Evolutionary conservation across 148 eudicot species (phyloP), one percentile per base, ranked within the genome.

Genomic region (Rhododendron kiyosumense): DNA sequence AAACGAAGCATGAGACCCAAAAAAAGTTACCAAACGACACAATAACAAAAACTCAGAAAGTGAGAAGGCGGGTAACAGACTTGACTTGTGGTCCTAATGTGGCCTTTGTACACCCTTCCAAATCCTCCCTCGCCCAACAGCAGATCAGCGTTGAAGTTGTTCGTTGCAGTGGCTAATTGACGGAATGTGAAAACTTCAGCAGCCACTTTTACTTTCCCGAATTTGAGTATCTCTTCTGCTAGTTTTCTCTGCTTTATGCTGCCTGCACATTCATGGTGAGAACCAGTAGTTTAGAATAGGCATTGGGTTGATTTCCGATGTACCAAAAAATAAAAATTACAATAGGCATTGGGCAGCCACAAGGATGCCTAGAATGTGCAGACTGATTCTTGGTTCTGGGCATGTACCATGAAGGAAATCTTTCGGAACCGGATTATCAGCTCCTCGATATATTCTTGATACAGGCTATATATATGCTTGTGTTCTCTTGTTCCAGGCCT

Each of bases 121-220:
- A 96, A 96, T 79, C 98, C 97, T 81, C 99, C 99, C 88, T 95
- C 96, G 1, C 98, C 98, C 13, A 95, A 91, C 4, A 95, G 92
- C 84, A 91, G 87, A 22, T 92, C 93, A 32, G 92, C 91, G 81
- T 93, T 90, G 87, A 96, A 96, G 89, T 94, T 91, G 41, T 95
- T 90, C 22, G 99, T 96, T 22, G 98, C 95, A 12, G 78, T 57
- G 45, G 99, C 99, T 86, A 96, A 88, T 86, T 95, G 95, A 3
- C 94, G 91, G 81, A 96, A 96, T 52, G 96, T 95, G 94, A 91
- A 96, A 7, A 92, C 92, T 84, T 95, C 93, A 10, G 96, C 88
- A 5, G 93, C 88, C 32, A 84, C 89, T 87, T 92, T 92, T 2
- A 86, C 89, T 57, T 84, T 84, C n/a, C 86, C 89, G n/a, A 77